Evolutionary conservation across 2,329 filamentous ascomycete genomes (phyloP).

Genomic region (Colletotrichum graminicola): DNA sequence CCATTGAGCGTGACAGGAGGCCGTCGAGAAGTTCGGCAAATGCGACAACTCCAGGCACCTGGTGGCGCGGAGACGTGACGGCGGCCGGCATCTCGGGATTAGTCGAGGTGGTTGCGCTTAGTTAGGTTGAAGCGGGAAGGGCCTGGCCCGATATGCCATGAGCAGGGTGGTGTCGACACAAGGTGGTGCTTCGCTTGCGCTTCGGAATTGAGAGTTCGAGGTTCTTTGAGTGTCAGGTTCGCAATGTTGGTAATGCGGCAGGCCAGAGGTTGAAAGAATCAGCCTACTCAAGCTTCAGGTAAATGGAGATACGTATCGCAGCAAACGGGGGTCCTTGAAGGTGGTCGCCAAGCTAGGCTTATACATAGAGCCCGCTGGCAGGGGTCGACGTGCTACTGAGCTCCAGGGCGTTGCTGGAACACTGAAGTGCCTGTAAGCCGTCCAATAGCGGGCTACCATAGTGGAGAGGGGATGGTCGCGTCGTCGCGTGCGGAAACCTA

Average conservation of each 20-base stretch:
- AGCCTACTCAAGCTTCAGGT: slow-evolving; percentile 16
- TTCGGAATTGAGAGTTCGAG: not conserved
- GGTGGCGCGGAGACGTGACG: slow-evolving; percentile 58
- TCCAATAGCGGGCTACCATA: not conserved
- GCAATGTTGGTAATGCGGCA: slow-evolving; percentile 1
- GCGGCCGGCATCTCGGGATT: slow-evolving; percentile 61
- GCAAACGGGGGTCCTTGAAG: not conserved
- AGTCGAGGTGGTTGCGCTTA: slow-evolving; percentile 16
- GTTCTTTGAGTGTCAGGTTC: not conserved
- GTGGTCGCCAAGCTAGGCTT: too few relatives aligned
- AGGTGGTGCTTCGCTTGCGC: not conserved
- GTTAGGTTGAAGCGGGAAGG: not conserved
- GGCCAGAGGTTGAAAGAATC: slow-evolving; percentile 19
- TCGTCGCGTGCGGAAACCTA: slow-evolving; percentile 25
- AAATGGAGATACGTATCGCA: slow-evolving; percentile 2
- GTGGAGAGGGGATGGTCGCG: slow-evolving; percentile 13
- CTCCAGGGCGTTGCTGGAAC: not conserved
- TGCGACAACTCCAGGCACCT: slow-evolving; percentile 65
- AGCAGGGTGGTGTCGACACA: not conserved
- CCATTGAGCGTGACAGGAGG: slow-evolving; percentile 70
- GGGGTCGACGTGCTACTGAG: not conserved
- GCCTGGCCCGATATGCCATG: slow-evolving; percentile 12
- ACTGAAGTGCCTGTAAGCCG: not conserved
- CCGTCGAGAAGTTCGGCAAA: slow-evolving; percentile 67
- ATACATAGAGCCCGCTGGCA: not conserved